phyloP scores from a whole-genome alignment of 441 rosid genomes.

The Pelargonium citronellum region DNA sequence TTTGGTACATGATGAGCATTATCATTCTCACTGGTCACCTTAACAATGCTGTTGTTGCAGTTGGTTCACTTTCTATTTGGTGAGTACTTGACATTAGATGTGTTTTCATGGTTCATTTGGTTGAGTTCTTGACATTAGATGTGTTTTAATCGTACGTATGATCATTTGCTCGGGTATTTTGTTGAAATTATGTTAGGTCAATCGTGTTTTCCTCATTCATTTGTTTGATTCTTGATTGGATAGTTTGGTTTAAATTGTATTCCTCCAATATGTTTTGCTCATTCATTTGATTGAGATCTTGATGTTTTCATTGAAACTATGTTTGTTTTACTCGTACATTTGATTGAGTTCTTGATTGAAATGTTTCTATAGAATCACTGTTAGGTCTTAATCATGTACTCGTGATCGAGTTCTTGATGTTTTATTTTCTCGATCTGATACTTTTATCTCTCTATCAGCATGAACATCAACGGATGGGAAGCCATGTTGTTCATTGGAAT shows the following conservation, averaged over 20 bases:
- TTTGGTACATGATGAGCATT: slow-evolving; percentile 80
- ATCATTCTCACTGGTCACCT: slow-evolving; percentile 63
- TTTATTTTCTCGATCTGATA: neutral
- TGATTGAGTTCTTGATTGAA: too few species aligned
- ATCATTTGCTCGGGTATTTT: neutral
- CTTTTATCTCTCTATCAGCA: slow-evolving; percentile 29
- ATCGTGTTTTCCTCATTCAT: too few species aligned
- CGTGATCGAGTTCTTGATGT: neutral
- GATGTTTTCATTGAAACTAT: neutral
- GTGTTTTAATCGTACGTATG: too few species aligned
- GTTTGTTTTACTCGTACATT: too few species aligned
- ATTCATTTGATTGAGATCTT: neutral
- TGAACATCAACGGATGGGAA: slow-evolving; percentile 67
- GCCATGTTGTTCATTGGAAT: slow-evolving; percentile 68
- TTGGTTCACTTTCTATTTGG: slow-evolving; percentile 80
- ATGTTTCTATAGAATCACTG: too few species aligned
- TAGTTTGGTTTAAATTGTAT: too few species aligned
- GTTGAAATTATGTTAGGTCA: neutral
- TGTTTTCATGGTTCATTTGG: slow-evolving; percentile 10
- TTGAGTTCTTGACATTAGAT: slow-evolving; percentile 26
- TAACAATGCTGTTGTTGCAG: slow-evolving; percentile 53
- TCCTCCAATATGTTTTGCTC: neutral
- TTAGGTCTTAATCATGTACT: too few species aligned
- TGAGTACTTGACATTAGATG: slow-evolving; percentile 19
- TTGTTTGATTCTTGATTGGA: too few species aligned